These are phyloP conservation scores for Chamaecyparis obtusa DNA, from an alignment of 75 land plant species.

Conservation along the genomic window DNA sequence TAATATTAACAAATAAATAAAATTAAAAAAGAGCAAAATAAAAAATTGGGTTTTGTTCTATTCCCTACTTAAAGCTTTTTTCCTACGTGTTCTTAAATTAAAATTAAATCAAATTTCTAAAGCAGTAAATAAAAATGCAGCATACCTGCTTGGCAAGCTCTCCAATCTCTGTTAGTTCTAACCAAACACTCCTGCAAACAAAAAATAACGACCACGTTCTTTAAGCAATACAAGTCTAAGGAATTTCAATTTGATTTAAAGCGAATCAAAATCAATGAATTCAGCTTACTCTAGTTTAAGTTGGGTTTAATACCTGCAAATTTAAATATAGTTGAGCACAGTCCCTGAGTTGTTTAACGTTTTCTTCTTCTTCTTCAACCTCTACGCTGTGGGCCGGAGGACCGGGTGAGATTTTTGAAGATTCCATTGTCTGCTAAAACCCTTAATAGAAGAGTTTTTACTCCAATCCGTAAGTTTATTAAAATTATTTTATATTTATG, in stretches of 20 bases:
- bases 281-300: background rate
- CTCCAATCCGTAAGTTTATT: too few relatives aligned
- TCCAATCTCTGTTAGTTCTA: slow-evolving; percentile 50
- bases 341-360: slow-evolving; percentile 57
- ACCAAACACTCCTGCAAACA: slow-evolving; percentile 59
- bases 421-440: background rate
- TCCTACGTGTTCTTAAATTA: too few relatives aligned
- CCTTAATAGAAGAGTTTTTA: background rate
- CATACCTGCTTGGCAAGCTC: slow-evolving; percentile 52
- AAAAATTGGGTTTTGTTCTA: background rate
- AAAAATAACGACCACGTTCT: background rate
- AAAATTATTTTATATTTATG: too few relatives aligned
- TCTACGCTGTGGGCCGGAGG: slow-evolving; percentile 30
- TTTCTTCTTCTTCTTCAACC: slow-evolving; percentile 64
- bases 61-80: too few relatives aligned
- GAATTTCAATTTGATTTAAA: slow-evolving; percentile 10
- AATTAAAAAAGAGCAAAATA: too few relatives aligned
- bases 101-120: too few relatives aligned
- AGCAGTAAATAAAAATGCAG: background rate
- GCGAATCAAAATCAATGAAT: background rate
- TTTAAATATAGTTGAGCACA: slow-evolving; percentile 51
- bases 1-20: too few relatives aligned
- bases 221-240: too few relatives aligned
- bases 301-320: slow-evolving; percentile 33
- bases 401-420: background rate